These are phyloP conservation scores for Ogataea corticis DNA, from an alignment of 805 yeast genomes.

Conservation along the genomic window DNA sequence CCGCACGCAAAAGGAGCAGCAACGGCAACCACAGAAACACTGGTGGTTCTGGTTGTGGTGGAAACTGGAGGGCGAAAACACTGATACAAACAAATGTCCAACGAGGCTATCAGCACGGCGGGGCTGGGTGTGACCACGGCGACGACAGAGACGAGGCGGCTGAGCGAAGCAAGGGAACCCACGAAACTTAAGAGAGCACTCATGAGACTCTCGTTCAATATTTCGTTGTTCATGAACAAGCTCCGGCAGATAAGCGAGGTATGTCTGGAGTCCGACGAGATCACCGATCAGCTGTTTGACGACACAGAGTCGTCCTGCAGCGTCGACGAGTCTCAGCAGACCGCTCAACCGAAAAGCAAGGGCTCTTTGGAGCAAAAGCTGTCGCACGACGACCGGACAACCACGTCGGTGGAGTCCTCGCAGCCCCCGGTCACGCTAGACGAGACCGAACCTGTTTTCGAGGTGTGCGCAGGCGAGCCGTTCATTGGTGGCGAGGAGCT, in stretches of 20 bases:
- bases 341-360: background rate
- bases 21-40: background rate
- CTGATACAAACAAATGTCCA: background rate
- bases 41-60: background rate
- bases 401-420: slow-evolving; percentile 14
- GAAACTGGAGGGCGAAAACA: background rate
- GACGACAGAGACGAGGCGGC: background rate
- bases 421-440: background rate
- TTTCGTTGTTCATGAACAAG: slow-evolving; percentile 37
- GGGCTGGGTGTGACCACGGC: background rate
- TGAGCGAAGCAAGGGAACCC: slow-evolving; percentile 10
- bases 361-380: slow-evolving; percentile 14
- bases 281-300: slow-evolving; percentile 50
- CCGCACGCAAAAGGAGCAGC: background rate
- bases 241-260: slow-evolving; percentile 49
- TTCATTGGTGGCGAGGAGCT: slow-evolving; percentile 47
- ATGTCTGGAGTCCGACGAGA: slow-evolving; percentile 49
- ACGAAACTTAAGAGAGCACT: slow-evolving; percentile 26
- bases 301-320: slow-evolving; percentile 12
- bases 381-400: slow-evolving; percentile 15
- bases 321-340: background rate
- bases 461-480: slow-evolving; percentile 24
- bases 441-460: background rate
- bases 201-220: slow-evolving; percentile 39
- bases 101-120: slow-evolving; percentile 2